A percentile compares a stretch with the other conserved stretches of the same genome.
These are phyloP conservation scores for Penicillium flavigenum DNA, from an alignment of 495 filamentous ascomycete species.

Conservation along the genomic window DNA sequence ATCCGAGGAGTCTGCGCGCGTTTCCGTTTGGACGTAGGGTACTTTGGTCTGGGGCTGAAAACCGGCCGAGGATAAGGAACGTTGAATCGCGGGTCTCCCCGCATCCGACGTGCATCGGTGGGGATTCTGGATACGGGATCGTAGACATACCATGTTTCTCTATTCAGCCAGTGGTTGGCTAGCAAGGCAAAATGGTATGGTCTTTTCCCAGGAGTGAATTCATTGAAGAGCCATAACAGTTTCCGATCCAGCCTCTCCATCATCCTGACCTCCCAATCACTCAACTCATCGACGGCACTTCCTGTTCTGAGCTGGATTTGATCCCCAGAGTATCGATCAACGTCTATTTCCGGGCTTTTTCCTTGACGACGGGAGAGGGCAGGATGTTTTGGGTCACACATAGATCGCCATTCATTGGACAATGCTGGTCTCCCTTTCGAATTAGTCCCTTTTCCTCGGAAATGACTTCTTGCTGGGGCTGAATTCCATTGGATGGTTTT, in stretches of 20 bases:
- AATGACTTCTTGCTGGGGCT: constrained; percentile 6
- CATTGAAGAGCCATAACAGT: constrained; percentile 40
- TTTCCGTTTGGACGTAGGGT: constrained; percentile 20
- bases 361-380: background rate
- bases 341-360: background rate
- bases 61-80: constrained; percentile 30
- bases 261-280: constrained; percentile 40
- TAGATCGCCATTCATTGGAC: constrained; percentile 5
- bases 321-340: background rate
- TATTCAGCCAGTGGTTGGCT: constrained; percentile 47
- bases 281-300: constrained; percentile 18
- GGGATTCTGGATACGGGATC: constrained; percentile 41
- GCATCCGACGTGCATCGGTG: constrained; percentile 31
- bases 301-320: background rate
- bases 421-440: background rate
- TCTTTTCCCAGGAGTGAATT: constrained; percentile 41
- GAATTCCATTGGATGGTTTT: constrained; percentile 15
- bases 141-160: constrained; percentile 41
- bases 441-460: background rate
- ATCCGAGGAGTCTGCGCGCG: constrained; percentile 32
- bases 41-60: constrained; percentile 28
- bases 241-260: constrained; percentile 39
- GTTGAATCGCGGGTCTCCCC: constrained; percentile 42
- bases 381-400: background rate
- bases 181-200: constrained; percentile 46